Evolutionary conservation across 2,329 filamentous ascomycete genomes (phyloP).

Genomic region (Colletotrichum sansevieriae): DNA sequence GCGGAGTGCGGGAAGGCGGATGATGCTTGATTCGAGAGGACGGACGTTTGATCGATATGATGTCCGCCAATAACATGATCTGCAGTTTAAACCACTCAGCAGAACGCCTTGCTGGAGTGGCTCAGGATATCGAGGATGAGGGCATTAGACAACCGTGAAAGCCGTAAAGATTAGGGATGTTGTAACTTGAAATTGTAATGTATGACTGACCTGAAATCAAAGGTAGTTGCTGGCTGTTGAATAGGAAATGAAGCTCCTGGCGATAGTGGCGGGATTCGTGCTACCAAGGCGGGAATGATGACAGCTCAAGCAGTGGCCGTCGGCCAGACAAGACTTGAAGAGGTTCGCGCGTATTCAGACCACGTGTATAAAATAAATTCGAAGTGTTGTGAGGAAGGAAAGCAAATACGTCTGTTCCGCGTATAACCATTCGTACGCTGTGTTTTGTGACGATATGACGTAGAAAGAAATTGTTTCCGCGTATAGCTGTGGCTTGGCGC

Average conservation of each 20-base stretch:
- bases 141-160: background rate
- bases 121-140: background rate
- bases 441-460: slow-evolving; percentile 22
- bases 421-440: slow-evolving; percentile 5
- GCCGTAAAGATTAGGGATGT: too few species aligned
- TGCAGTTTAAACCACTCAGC: background rate
- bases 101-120: background rate
- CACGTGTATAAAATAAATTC: too few species aligned
- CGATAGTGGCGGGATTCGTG: background rate
- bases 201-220: background rate
- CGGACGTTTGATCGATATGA: background rate
- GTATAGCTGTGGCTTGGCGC: slow-evolving; percentile 15
- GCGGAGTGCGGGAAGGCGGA: background rate
- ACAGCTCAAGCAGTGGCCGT: too few species aligned
- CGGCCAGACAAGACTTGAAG: too few species aligned
- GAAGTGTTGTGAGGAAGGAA: background rate
- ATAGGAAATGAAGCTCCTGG: background rate
- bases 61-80: background rate
- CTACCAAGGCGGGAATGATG: background rate
- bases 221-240: background rate
- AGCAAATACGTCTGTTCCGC: background rate
- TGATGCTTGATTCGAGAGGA: background rate
- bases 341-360: too few species aligned
- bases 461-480: slow-evolving; percentile 17
- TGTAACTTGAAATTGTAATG: background rate